Evolutionary conservation across 2,329 filamentous ascomycete genomes (phyloP).

Genomic region (Neofusicoccum umdonicola): DNA sequence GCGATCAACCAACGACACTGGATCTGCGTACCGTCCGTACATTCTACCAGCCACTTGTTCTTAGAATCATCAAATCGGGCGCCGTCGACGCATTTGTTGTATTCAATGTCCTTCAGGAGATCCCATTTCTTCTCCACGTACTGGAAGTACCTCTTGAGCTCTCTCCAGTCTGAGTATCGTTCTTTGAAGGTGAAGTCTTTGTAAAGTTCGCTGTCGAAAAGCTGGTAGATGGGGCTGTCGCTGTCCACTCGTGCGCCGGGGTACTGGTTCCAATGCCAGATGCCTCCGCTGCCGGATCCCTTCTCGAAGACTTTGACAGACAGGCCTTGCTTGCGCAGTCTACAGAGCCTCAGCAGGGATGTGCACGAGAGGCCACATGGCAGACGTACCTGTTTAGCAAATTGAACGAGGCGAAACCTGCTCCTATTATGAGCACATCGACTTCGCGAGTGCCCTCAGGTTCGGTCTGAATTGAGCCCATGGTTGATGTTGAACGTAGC

Average conservation of each 20-base stretch:
- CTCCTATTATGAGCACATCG: conserved; percentile 28
- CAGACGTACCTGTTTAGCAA: conserved; percentile 18
- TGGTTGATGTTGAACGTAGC: neutral
- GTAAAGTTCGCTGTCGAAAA: conserved; percentile 29
- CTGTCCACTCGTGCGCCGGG: conserved; percentile 32
- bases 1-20: conserved; percentile 46
- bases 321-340: conserved; percentile 24
- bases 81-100: conserved; percentile 43
- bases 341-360: conserved; percentile 10
- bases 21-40: conserved; percentile 44
- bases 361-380: neutral
- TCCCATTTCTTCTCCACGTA: conserved; percentile 26
- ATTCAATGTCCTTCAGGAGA: conserved; percentile 32
- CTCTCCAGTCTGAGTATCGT: conserved; percentile 26
- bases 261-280: conserved; percentile 37
- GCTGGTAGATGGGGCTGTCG: conserved; percentile 31
- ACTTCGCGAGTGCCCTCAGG: neutral
- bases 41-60: conserved; percentile 39
- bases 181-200: conserved; percentile 22
- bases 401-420: conserved; percentile 29
- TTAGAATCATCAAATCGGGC: conserved; percentile 40
- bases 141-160: conserved; percentile 27
- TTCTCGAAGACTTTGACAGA: conserved; percentile 26
- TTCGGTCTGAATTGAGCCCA: neutral
- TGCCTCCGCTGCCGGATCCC: conserved; percentile 30